These are phyloP conservation scores for Xanthoconium separans DNA, from an alignment of 1,284 basidiomycete genomes.

Conservation along the genomic window DNA sequence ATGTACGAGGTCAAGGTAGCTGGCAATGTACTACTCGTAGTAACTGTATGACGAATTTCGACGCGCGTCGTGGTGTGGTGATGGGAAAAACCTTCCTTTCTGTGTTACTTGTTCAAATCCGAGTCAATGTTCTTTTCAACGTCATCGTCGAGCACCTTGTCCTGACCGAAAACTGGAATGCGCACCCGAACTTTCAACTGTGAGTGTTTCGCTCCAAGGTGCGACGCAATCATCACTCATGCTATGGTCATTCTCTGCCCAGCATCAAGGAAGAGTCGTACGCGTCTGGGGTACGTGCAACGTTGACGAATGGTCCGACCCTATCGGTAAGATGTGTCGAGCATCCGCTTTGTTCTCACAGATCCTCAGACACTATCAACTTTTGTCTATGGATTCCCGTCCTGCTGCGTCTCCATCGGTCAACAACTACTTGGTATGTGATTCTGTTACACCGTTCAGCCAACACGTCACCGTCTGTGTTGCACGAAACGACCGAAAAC, in stretches of 20 bases:
- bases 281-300: constrained; percentile 68
- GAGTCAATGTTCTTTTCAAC: too few relatives aligned
- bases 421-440: constrained; percentile 74
- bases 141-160: constrained; percentile 89
- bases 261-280: constrained; percentile 94
- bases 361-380: constrained; percentile 67
- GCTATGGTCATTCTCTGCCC: background rate
- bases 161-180: constrained; percentile 59
- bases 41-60: constrained; percentile 13
- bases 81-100: constrained; percentile 37
- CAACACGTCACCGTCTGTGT: constrained; percentile 9
- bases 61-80: constrained; percentile 29
- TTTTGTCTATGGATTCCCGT: constrained; percentile 94
- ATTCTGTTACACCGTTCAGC: background rate
- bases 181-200: constrained; percentile 83
- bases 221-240: background rate
- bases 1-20: constrained; percentile 14
- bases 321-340: constrained; percentile 52
- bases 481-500: constrained; percentile 81
- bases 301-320: constrained; percentile 86
- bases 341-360: constrained; percentile 18
- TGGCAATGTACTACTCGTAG: background rate
- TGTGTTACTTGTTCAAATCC: too few relatives aligned
- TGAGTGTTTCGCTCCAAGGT: constrained; percentile 41
- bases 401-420: constrained; percentile 89